Evolutionary conservation across 2,329 filamentous ascomycete species (phyloP).

Genomic region (Metarhizium robertsii): DNA sequence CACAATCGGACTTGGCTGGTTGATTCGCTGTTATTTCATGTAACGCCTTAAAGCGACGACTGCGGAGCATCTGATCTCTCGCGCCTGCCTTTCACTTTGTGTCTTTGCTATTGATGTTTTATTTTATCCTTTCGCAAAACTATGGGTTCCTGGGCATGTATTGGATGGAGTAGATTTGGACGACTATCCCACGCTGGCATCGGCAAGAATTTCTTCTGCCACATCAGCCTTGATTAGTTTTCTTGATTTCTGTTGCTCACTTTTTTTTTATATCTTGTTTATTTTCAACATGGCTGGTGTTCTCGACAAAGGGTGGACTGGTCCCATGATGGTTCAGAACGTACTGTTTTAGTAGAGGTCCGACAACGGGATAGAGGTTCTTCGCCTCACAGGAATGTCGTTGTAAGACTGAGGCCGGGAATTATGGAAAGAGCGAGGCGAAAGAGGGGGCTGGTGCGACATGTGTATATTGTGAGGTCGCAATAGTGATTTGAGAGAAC

Average conservation of each 20-base stretch:
- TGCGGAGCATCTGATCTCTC: background rate
- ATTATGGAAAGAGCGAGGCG: background rate
- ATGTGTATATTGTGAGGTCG: background rate
- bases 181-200: conserved; percentile 12
- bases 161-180: conserved; percentile 33
- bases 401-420: background rate
- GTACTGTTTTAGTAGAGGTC: background rate
- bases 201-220: conserved; percentile 5
- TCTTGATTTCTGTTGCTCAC: conserved; percentile 6
- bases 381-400: background rate
- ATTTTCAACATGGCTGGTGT: conserved; percentile 1
- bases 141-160: conserved; percentile 24
- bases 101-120: conserved; percentile 14
- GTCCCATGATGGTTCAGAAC: background rate
- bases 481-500: background rate
- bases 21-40: background rate
- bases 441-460: background rate
- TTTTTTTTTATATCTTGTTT: conserved; percentile 6
- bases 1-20: background rate
- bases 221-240: conserved; percentile 13
- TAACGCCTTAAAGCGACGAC: background rate
- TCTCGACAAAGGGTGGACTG: background rate
- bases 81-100: background rate
- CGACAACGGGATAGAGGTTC: background rate
- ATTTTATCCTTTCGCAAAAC: conserved; percentile 4